Evolutionary conservation across 1,284 basidiomycete genomes (phyloP).

Genomic region (Trichosporon sp.): DNA sequence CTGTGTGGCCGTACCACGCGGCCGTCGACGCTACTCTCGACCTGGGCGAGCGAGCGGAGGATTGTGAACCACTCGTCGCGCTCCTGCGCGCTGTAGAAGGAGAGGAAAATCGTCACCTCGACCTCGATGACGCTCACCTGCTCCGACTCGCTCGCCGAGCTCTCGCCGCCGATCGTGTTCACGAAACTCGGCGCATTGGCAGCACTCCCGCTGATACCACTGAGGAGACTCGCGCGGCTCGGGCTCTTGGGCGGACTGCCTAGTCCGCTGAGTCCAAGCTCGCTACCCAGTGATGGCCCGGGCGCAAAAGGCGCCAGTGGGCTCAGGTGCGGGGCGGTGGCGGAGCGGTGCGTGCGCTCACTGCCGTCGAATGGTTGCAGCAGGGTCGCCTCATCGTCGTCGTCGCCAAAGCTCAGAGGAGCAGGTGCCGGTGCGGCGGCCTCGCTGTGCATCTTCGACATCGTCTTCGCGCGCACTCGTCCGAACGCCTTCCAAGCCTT

Average conservation of each 20-base stretch:
- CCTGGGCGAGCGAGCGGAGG: constrained; percentile 12
- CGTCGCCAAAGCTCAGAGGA: not conserved
- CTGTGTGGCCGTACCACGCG: constrained; percentile 15
- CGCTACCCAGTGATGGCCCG: not conserved
- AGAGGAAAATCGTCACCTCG: constrained; percentile 8
- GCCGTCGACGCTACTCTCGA: not conserved
- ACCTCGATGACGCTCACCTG: not conserved
- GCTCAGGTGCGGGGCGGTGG: not conserved
- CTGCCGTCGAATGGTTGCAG: not conserved
- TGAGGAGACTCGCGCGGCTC: not conserved
- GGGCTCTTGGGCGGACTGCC: not conserved
- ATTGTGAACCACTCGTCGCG: constrained; percentile 20
- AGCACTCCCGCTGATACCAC: not conserved
- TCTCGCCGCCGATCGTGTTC: not conserved
- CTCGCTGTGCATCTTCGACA: not conserved
- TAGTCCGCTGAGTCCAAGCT: not conserved
- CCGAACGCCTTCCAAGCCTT: not conserved
- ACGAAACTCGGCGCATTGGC: not conserved
- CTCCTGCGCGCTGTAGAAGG: constrained; percentile 8
- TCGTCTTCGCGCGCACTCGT: not conserved
- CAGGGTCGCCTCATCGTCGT: not conserved
- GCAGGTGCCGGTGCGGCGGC: not conserved
- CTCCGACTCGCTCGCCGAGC: not conserved
- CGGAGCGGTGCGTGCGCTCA: not conserved
- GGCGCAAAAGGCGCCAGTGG: not conserved